A percentile compares a stretch with the other conserved stretches of the same genome.
These are phyloP conservation scores for Botrytis porri DNA, from an alignment of 2,329 filamentous ascomycete genomes.

Conservation along the genomic window DNA sequence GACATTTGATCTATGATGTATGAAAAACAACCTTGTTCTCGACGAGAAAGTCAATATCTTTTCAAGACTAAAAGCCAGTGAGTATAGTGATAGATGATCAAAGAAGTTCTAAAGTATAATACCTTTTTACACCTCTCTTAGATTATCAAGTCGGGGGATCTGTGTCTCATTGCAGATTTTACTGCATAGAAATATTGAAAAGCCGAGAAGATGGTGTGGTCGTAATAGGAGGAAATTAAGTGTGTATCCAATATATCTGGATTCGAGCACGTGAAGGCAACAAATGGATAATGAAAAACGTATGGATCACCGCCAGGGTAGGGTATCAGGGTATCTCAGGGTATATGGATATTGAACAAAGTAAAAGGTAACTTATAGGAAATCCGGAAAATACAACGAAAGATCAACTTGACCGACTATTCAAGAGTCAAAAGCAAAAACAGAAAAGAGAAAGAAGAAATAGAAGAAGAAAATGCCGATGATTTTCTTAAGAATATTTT, in stretches of 20 bases:
- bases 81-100: neutral
- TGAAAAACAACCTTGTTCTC: neutral
- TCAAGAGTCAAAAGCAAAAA: slow-evolving; percentile 21
- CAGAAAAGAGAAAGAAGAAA: slow-evolving; percentile 22
- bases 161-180: slow-evolving; percentile 21
- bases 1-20: slow-evolving; percentile 28
- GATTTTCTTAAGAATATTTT: slow-evolving; percentile 12
- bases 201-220: slow-evolving; percentile 11
- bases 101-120: neutral
- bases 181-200: slow-evolving; percentile 19
- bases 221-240: slow-evolving; percentile 24
- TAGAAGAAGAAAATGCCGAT: slow-evolving; percentile 5
- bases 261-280: slow-evolving; percentile 28
- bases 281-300: slow-evolving; percentile 24
- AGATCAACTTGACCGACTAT: neutral
- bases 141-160: neutral
- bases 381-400: slow-evolving; percentile 22
- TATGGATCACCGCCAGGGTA: slow-evolving; percentile 34
- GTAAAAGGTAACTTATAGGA: slow-evolving; percentile 21
- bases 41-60: neutral
- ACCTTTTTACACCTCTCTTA: slow-evolving; percentile 3
- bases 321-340: slow-evolving; percentile 22
- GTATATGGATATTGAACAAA: slow-evolving; percentile 1
- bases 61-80: neutral
- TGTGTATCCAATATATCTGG: slow-evolving; percentile 29